Conservation (phyloP, 116 monocot genomes). For the Papilionanthe hybrid region DNA sequence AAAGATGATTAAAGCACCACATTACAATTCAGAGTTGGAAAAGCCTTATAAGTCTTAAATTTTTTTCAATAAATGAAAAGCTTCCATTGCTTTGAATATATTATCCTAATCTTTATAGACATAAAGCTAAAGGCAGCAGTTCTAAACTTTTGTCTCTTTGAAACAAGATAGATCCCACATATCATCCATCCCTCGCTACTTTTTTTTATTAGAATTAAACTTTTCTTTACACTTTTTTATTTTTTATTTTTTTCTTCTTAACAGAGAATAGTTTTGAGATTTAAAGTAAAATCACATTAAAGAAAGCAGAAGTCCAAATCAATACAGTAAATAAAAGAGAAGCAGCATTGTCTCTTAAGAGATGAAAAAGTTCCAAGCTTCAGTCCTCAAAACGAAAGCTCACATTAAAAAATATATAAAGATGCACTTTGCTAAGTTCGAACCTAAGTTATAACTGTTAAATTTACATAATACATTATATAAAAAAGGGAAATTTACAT, state of each 20-base stretch:
- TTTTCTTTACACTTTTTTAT: no score
- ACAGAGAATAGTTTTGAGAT: no score
- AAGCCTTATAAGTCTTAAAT: not conserved
- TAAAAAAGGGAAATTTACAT: not conserved
- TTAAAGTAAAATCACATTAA: conserved; percentile 4
- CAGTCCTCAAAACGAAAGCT: no score
- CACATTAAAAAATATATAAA: no score
- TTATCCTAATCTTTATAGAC: not conserved
- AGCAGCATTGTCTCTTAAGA: conserved; percentile 24
- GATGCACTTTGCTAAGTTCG: no score
- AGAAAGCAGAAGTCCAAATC: conserved; percentile 13
- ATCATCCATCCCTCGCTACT: not conserved
- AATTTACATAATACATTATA: not conserved
- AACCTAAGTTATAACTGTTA: no score
- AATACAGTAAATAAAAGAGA: conserved; percentile 23
- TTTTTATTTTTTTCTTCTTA: no score
- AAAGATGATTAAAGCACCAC: no score
- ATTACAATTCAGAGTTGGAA: no score
- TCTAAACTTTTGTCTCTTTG: conserved; percentile 1
- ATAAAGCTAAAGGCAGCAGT: not conserved
- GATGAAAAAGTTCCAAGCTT: conserved; percentile 4
- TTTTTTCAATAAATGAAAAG: not conserved
- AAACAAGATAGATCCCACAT: conserved; percentile 4
- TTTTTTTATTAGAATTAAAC: not conserved
- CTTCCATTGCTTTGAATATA: not conserved